Evolutionary conservation across 345 rosid genomes (phyloP).

Genomic region (Diplotaxis tenuifolia): DNA sequence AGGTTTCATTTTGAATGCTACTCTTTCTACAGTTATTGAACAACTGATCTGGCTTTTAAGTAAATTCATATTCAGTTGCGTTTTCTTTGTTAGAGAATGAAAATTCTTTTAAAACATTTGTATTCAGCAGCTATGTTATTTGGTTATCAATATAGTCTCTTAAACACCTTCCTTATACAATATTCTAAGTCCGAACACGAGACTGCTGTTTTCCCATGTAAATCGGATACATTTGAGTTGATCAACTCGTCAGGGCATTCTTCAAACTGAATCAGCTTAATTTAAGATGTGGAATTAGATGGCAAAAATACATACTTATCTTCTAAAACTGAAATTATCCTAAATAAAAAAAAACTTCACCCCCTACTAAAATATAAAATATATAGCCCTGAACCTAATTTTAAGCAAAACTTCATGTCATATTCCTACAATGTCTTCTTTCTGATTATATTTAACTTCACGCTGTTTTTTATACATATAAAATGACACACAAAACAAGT

Average conservation of each 20-base stretch:
- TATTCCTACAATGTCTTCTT: slow-evolving; percentile 7
- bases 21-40: neutral
- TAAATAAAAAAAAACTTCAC: neutral
- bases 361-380: neutral
- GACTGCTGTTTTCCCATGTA: neutral
- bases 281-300: neutral
- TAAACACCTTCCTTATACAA: neutral
- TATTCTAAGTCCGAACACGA: no score
- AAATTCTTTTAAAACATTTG: neutral
- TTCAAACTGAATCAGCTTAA: neutral
- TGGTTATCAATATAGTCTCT: neutral
- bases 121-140: neutral
- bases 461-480: neutral
- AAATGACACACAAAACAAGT: neutral
- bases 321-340: neutral
- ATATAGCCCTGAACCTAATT: neutral
- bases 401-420: neutral
- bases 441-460: neutral
- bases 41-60: neutral
- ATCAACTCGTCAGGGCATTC: neutral
- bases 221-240: neutral
- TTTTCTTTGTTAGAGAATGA: neutral
- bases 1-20: neutral
- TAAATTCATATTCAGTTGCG: neutral
- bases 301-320: neutral